Percentiles rank a stretch among this genome's conserved stretches.
These are phyloP conservation scores for Potentilla sterilis DNA, from an alignment of 306 rosid species.

Conservation along the genomic window DNA sequence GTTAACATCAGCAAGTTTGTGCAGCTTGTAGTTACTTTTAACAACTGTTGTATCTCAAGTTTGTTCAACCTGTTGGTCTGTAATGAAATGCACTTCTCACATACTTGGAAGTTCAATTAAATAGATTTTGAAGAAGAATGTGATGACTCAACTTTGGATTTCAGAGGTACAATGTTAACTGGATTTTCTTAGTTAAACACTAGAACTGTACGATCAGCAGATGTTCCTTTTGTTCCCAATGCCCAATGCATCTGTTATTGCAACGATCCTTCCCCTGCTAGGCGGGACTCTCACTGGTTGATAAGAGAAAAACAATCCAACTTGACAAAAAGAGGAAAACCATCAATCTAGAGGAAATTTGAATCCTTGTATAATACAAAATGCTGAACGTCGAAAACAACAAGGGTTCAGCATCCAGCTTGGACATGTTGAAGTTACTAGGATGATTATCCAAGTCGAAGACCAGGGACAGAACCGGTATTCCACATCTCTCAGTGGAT, in stretches of 20 bases:
- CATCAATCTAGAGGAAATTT: too few species aligned
- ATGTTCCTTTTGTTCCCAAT: not conserved
- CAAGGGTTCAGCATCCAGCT: too few species aligned
- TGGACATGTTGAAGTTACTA: too few species aligned
- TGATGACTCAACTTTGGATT: too few species aligned
- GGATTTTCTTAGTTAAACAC: too few species aligned
- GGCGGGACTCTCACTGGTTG: not conserved
- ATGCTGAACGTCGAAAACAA: too few species aligned
- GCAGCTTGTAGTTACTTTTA: constrained; percentile 4
- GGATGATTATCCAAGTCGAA: not conserved
- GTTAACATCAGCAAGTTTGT: not conserved
- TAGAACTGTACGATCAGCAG: not conserved
- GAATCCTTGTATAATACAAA: too few species aligned
- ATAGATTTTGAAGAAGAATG: not conserved
- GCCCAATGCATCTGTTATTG: not conserved
- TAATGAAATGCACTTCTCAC: too few species aligned
- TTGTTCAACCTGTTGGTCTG: not conserved
- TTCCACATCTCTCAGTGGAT: constrained; percentile 8
- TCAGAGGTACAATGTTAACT: too few species aligned
- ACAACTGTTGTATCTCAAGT: not conserved
- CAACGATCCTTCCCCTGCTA: not conserved
- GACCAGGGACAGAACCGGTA: not conserved
- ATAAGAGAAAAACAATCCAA: not conserved
- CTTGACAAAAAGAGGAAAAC: too few species aligned
- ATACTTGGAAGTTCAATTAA: not conserved